phyloP scores from a whole-genome alignment of 208 protist species.

The Sergeia podlipaevii region DNA sequence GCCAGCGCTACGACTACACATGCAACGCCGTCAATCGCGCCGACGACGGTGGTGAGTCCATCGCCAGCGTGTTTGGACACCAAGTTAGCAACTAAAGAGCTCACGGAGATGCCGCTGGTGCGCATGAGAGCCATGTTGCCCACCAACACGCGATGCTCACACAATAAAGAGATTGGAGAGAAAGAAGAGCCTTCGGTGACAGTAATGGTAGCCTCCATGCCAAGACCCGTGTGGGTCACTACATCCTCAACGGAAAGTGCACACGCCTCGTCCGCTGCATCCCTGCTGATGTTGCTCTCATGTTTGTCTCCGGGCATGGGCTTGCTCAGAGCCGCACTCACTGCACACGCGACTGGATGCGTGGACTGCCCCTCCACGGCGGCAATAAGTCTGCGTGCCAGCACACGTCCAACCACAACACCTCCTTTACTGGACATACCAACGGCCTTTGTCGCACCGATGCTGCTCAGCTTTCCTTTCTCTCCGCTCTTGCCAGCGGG shows the following conservation, averaged over 20 bases:
- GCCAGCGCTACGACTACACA: conserved; percentile 57
- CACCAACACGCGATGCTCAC: conserved; percentile 51
- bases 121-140: conserved; percentile 67
- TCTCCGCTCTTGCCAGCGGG: conserved; percentile 3
- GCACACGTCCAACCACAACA: background rate
- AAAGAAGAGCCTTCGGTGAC: background rate
- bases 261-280: background rate
- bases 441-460: background rate
- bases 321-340: conserved; percentile 29
- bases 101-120: conserved; percentile 21
- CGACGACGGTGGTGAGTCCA: conserved; percentile 73
- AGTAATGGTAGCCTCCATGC: conserved; percentile 38
- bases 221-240: conserved; percentile 42
- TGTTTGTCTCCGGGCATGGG: no score
- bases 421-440: background rate
- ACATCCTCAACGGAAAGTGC: conserved; percentile 18
- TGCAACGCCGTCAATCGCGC: conserved; percentile 55
- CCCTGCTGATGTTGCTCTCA: conserved; percentile 1
- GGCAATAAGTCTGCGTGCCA: conserved; percentile 25
- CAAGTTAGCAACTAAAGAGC: conserved; percentile 12
- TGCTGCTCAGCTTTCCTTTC: background rate
- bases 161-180: background rate
- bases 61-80: conserved; percentile 24
- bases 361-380: conserved; percentile 62
- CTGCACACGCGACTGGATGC: conserved; percentile 89